Evolutionary conservation across 2,329 filamentous ascomycete genomes (phyloP).

Genomic region (Drechslerella coelobrocha): DNA sequence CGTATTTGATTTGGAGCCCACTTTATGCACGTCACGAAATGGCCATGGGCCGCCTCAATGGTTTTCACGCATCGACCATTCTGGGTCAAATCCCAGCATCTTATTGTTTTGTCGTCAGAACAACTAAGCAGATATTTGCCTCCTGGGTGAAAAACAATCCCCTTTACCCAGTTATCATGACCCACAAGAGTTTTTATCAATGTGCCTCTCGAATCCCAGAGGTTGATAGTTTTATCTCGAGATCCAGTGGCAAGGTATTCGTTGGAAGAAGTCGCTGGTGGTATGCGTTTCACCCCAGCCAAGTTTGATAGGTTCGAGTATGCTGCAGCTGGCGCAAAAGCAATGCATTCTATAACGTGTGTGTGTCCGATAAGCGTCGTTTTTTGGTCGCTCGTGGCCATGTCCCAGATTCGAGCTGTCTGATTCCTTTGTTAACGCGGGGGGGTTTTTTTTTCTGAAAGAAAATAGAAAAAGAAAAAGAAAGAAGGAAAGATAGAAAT

Average conservation of each 20-base stretch:
- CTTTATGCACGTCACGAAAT: constrained; percentile 83
- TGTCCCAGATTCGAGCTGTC: constrained; percentile 83
- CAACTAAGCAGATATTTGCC: constrained; percentile 88
- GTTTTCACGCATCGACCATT: constrained; percentile 89
- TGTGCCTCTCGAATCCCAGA: constrained; percentile 87
- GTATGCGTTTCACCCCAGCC: constrained; percentile 82
- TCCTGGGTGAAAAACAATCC: constrained; percentile 84
- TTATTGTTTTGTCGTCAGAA: constrained; percentile 86
- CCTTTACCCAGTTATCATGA: constrained; percentile 93
- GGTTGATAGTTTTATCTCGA: constrained; percentile 85
- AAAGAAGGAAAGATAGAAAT: not conserved
- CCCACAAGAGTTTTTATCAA: constrained; percentile 83
- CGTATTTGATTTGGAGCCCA: constrained; percentile 80
- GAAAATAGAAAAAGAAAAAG: no score
- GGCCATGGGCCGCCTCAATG: constrained; percentile 76
- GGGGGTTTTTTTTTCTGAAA: no score
- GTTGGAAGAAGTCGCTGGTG: constrained; percentile 73
- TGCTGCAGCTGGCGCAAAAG: constrained; percentile 78
- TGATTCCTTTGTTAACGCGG: constrained; percentile 11
- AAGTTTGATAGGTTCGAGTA: constrained; percentile 79
- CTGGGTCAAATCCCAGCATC: constrained; percentile 92
- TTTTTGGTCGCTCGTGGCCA: constrained; percentile 76
- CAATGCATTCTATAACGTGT: constrained; percentile 83
- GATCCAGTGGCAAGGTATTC: constrained; percentile 91
- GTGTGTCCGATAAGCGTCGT: constrained; percentile 84